phyloP scores from a whole-genome alignment of 306 rosid species.

The Cicer arietinum region DNA sequence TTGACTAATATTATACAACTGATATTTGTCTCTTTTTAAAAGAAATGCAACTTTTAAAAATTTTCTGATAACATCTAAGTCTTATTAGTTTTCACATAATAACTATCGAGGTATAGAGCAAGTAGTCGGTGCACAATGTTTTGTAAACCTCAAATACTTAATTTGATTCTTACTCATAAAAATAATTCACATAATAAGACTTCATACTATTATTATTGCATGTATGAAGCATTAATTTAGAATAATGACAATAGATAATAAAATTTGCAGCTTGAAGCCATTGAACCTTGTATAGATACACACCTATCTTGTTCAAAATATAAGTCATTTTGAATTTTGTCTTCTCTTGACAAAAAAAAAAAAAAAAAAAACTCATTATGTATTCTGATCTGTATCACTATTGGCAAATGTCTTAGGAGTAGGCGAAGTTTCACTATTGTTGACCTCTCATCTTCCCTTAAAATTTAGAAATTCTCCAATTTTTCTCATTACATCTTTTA shows the following conservation, averaged over 20 bases:
- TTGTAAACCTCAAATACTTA: too few relatives aligned
- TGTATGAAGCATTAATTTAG: neutral
- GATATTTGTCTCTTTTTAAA: neutral
- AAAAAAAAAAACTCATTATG: conserved; percentile 41
- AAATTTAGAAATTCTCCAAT: too few relatives aligned
- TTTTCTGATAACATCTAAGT: neutral
- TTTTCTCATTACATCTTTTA: too few relatives aligned
- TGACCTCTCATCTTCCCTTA: neutral
- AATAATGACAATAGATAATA: neutral
- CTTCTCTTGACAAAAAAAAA: neutral
- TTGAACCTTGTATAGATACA: neutral
- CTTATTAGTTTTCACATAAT: neutral
- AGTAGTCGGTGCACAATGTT: too few relatives aligned
- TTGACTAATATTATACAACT: too few relatives aligned
- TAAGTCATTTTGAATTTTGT: conserved; percentile 19
- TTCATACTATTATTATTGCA: neutral
- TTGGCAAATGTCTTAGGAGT: conserved; percentile 50
- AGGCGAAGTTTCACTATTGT: conserved; percentile 25
- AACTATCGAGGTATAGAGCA: too few relatives aligned
- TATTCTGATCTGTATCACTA: conserved; percentile 47
- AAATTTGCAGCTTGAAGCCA: conserved; percentile 18
- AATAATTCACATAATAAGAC: neutral
- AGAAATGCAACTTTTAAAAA: neutral
- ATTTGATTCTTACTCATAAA: too few relatives aligned
- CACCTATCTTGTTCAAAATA: neutral